phyloP scores from a whole-genome alignment of 2,329 filamentous ascomycete genomes.

The Aureobasidium sp. region DNA sequence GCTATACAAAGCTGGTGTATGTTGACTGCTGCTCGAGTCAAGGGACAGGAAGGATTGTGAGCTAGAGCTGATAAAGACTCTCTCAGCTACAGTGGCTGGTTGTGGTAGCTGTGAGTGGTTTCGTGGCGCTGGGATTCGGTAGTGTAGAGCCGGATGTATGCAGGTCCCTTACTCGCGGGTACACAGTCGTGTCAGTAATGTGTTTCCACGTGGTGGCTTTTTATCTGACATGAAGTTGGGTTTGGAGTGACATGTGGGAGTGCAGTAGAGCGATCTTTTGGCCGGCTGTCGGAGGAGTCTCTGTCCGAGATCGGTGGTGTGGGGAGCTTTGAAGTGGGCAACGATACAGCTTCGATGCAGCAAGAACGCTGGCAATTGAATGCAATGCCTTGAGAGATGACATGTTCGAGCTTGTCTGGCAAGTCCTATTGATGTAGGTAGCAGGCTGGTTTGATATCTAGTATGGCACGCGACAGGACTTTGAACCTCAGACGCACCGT shows the following conservation, averaged over 20 bases:
- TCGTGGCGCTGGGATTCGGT: not conserved
- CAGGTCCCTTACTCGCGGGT: not conserved
- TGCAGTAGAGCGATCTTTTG: not conserved
- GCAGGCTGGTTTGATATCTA: not conserved
- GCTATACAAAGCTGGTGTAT: not conserved
- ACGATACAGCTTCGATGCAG: not conserved
- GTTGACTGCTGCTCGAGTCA: not conserved
- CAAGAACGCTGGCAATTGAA: not conserved
- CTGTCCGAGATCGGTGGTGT: not conserved
- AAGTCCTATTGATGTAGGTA: not conserved
- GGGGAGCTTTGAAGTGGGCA: not conserved
- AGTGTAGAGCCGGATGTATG: not conserved
- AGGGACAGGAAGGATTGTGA: not conserved
- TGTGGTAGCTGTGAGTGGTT: not conserved
- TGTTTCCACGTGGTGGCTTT: not conserved
- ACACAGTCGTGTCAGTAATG: not conserved
- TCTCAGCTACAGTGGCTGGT: not conserved
- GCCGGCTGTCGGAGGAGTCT: not conserved
- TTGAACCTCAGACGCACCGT: not conserved
- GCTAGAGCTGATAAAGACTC: not conserved
- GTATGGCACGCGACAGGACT: slow-evolving; percentile 4
- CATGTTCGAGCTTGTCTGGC: not conserved
- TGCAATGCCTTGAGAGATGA: not conserved
- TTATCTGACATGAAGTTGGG: not conserved
- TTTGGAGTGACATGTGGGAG: not conserved